A percentile compares a stretch with the other conserved stretches of the same genome.
Conservation (phyloP, 768 basidiomycete genomes). For the Steccherinum ochraceum region DNA sequence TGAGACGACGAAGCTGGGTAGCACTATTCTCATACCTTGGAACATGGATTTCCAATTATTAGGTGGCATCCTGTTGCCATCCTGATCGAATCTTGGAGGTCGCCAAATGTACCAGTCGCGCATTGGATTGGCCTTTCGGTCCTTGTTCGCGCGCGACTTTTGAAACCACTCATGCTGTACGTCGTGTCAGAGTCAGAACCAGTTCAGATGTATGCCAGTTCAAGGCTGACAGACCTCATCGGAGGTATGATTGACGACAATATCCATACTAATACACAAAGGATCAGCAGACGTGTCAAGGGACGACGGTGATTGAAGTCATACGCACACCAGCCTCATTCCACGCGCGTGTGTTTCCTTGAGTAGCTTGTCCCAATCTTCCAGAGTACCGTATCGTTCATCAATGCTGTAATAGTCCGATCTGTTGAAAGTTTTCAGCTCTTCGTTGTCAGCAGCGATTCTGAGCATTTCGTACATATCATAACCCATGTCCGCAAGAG, state of each 20-base stretch:
- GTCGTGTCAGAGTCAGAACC: not conserved
- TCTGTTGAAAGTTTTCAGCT: slow-evolving; percentile 27
- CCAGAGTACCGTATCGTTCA: slow-evolving; percentile 56
- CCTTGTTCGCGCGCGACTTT: slow-evolving; percentile 44
- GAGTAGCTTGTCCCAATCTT: slow-evolving; percentile 54
- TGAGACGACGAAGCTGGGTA: slow-evolving; percentile 29
- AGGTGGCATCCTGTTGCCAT: slow-evolving; percentile 52
- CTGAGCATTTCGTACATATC: slow-evolving; percentile 53
- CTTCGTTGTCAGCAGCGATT: slow-evolving; percentile 1
- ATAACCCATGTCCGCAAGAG: slow-evolving; percentile 69
- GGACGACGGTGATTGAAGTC: not conserved
- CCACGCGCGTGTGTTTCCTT: slow-evolving; percentile 51
- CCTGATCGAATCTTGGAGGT: slow-evolving; percentile 44
- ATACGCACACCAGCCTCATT: slow-evolving; percentile 61
- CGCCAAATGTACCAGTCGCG: slow-evolving; percentile 79
- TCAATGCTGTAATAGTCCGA: slow-evolving; percentile 63
- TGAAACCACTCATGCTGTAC: slow-evolving; percentile 66
- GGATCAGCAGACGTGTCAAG: not conserved
- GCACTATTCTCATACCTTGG: slow-evolving; percentile 35
- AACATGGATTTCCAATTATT: slow-evolving; percentile 72
- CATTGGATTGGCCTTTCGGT: slow-evolving; percentile 37
- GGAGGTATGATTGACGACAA: slow-evolving; percentile 72
- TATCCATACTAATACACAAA: slow-evolving; percentile 50
- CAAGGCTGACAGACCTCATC: slow-evolving; percentile 39
- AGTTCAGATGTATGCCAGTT: too few relatives aligned